These are phyloP conservation scores for Phaffia rhodozyma DNA, from an alignment of 1,284 basidiomycete species.

Conservation along the genomic window DNA sequence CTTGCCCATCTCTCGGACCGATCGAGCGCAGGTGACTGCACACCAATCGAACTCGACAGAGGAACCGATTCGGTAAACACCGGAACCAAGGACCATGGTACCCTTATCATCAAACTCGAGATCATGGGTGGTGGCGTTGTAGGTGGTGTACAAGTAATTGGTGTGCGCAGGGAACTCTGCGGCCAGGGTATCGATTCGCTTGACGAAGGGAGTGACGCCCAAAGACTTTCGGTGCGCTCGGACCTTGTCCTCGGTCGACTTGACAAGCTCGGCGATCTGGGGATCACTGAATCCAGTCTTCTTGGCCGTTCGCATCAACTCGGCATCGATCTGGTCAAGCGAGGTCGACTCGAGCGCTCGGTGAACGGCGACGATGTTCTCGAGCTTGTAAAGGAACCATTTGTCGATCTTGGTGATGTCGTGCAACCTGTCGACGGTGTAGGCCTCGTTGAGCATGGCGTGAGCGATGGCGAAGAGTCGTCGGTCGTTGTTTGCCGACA, in stretches of 20 bases:
- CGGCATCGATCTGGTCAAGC: slow-evolving; percentile 46
- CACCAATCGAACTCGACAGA: slow-evolving; percentile 99
- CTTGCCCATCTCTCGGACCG: slow-evolving; percentile 80
- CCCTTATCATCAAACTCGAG: slow-evolving; percentile 93
- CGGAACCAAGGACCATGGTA: slow-evolving; percentile 97
- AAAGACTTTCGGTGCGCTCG: slow-evolving; percentile 75
- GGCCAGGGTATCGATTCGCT: slow-evolving; percentile 97
- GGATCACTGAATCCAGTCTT: slow-evolving; percentile 86
- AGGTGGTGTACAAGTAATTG: slow-evolving; percentile 99
- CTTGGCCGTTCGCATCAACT: slow-evolving; percentile 73
- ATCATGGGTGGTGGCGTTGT: slow-evolving; percentile 93
- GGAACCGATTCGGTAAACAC: slow-evolving; percentile 95
- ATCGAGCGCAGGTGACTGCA: slow-evolving; percentile 91
- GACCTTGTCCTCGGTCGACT: slow-evolving; percentile 58
- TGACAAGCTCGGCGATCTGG: slow-evolving; percentile 73
- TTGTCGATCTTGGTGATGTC: slow-evolving; percentile 96
- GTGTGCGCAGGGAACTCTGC: slow-evolving; percentile 98
- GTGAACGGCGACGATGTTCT: slow-evolving; percentile 86
- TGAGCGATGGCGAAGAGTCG: slow-evolving; percentile 94
- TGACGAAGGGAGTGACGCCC: slow-evolving; percentile 90
- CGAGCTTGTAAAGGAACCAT: slow-evolving; percentile 99
- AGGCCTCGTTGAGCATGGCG: slow-evolving; percentile 88
- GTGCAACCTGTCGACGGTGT: slow-evolving; percentile 79
- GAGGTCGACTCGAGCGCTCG: slow-evolving; percentile 56
- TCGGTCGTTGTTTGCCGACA: slow-evolving; percentile 58